A percentile compares a stretch with the other conserved stretches of the same genome.
These are phyloP conservation scores for Ramicandelaber brevisporus DNA, from an alignment of 192 early-diverging fungal species.

Conservation along the genomic window DNA sequence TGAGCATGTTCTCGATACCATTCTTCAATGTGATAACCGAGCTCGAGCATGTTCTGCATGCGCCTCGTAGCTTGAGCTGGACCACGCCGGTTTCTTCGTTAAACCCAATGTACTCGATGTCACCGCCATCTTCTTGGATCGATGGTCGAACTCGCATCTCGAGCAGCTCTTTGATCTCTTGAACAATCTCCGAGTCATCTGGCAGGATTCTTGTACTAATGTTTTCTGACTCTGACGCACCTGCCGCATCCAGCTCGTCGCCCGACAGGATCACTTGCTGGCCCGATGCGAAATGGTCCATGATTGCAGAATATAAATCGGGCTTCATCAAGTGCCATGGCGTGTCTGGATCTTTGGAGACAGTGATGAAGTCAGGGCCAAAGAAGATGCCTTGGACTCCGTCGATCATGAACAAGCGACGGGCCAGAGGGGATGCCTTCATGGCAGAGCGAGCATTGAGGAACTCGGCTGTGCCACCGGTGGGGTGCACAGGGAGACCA, in stretches of 20 bases:
- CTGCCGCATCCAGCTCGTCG: constrained; percentile 13
- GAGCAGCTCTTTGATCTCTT: constrained; percentile 96
- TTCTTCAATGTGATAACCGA: constrained; percentile 86
- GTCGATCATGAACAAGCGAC: constrained; percentile 74
- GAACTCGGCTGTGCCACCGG: constrained; percentile 51
- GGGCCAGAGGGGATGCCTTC: constrained; percentile 62
- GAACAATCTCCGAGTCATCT: constrained; percentile 76
- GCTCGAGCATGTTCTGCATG: constrained; percentile 83
- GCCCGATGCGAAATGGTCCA: constrained; percentile 77
- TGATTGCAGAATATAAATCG: constrained; percentile 85
- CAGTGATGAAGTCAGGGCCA: constrained; percentile 83
- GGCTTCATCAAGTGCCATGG: constrained; percentile 97
- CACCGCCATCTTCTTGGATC: constrained; percentile 97
- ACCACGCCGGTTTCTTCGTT: constrained; percentile 57
- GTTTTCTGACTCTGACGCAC: too few relatives aligned
- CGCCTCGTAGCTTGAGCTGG: constrained; percentile 72
- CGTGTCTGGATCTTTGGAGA: constrained; percentile 69
- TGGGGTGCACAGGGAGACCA: constrained; percentile 51
- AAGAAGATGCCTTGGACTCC: constrained; percentile 78
- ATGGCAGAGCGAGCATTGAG: constrained; percentile 41
- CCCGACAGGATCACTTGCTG: constrained; percentile 42
- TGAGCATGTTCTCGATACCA: constrained; percentile 98
- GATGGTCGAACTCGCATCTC: constrained; percentile 86
- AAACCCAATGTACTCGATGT: constrained; percentile 88
- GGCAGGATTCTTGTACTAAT: constrained; percentile 40